A percentile compares a stretch with the other conserved stretches of the same genome.
phyloP scores from a whole-genome alignment of 371 early-diverging fungal species.

The Syncephalastrum contaminatum region DNA sequence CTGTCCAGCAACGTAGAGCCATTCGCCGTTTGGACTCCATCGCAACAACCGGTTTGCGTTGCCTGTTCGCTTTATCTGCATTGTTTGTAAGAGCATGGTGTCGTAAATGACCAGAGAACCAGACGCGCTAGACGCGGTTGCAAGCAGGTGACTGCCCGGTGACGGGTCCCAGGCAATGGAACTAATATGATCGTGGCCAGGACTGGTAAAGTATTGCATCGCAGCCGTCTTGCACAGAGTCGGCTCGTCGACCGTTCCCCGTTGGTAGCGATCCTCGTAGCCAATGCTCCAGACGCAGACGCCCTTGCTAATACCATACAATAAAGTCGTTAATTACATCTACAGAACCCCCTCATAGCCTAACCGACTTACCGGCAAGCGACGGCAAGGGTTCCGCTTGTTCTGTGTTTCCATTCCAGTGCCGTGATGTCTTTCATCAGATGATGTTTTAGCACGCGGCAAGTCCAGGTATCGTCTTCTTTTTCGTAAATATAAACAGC shows the following conservation, averaged over 20 bases:
- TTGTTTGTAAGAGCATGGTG: conserved; percentile 22
- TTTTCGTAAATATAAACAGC: conserved; percentile 51
- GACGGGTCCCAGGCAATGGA: conserved; percentile 50
- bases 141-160: conserved; percentile 40
- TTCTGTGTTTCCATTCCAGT: conserved; percentile 53
- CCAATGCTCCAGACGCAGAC: conserved; percentile 55
- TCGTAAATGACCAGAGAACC: conserved; percentile 38
- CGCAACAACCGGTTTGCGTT: conserved; percentile 34
- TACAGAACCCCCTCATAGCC: not conserved
- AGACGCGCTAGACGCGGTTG: conserved; percentile 23
- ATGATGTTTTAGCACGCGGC: conserved; percentile 38
- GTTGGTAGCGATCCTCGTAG: not conserved
- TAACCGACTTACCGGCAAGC: conserved; percentile 40
- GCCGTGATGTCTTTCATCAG: conserved; percentile 52
- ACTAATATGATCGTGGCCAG: conserved; percentile 29
- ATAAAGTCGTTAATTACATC: not conserved
- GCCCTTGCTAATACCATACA: conserved; percentile 18
- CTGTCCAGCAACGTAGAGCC: conserved; percentile 39
- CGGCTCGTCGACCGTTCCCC: conserved; percentile 6
- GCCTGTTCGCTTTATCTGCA: conserved; percentile 34
- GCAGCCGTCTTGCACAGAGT: conserved; percentile 13
- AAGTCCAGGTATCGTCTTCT: conserved; percentile 30
- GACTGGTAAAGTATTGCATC: conserved; percentile 30
- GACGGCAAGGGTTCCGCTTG: conserved; percentile 51
- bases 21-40: conserved; percentile 48